These are phyloP conservation scores for Haematococcus sp. DNA, from an alignment of 139 green algal species.

Conservation along the genomic window DNA sequence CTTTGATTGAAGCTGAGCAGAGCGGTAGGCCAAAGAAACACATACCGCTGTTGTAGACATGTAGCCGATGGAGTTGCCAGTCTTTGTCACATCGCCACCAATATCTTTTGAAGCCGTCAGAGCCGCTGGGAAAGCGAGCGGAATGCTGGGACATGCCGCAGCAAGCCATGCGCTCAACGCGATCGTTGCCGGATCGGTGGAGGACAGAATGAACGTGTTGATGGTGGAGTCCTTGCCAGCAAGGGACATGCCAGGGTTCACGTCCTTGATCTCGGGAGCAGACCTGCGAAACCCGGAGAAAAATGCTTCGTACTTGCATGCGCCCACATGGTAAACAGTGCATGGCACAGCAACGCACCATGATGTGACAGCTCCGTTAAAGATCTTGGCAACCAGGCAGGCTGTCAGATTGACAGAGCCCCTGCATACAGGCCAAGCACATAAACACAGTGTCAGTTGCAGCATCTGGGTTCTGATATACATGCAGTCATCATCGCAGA, in stretches of 20 bases:
- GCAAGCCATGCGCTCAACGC: neutral
- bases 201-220: neutral
- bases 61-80: slow-evolving; percentile 17
- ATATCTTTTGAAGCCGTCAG: neutral
- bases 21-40: too few relatives aligned
- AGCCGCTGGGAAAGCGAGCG: neutral
- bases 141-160: neutral
- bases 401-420: slow-evolving; percentile 22
- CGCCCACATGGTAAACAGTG: slow-evolving; percentile 8
- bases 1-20: too few relatives aligned
- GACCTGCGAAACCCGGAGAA: neutral
- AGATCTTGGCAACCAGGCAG: slow-evolving; percentile 13
- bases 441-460: too few relatives aligned
- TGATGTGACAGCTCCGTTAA: neutral
- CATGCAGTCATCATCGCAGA: neutral
- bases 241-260: slow-evolving; percentile 15
- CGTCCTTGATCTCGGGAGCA: slow-evolving; percentile 18
- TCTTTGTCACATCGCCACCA: neutral
- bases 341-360: neutral
- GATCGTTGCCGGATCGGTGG: slow-evolving; percentile 7
- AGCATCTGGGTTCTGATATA: too few relatives aligned
- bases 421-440: neutral
- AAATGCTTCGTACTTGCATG: neutral
- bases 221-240: slow-evolving; percentile 7
- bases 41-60: slow-evolving; percentile 1